phyloP scores from a whole-genome alignment of 1,139 yeast genomes.

The Scheffersomyces quercinus region DNA sequence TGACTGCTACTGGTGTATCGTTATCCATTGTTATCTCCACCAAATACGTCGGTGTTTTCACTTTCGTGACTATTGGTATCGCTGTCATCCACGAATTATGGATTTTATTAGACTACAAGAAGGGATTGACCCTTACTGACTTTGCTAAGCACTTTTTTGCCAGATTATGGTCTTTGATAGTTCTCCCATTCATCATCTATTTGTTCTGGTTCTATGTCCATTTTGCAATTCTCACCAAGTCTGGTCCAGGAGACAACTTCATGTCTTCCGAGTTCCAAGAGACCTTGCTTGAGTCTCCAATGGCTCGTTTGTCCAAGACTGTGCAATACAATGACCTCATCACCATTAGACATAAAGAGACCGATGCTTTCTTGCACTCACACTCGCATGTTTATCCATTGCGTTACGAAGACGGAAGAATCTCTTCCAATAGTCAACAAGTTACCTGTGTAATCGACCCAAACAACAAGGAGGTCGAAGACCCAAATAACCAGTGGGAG shows the following conservation, averaged over 20 bases:
- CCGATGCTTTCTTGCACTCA: conserved; percentile 78
- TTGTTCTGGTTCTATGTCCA: conserved; percentile 94
- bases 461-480: conserved; percentile 34
- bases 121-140: conserved; percentile 62
- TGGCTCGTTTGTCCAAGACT: conserved; percentile 69
- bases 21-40: conserved; percentile 91
- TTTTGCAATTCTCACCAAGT: conserved; percentile 72
- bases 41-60: conserved; percentile 92
- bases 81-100: conserved; percentile 88
- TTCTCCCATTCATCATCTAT: conserved; percentile 80
- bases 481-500: conserved; percentile 82
- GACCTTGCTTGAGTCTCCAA: conserved; percentile 78
- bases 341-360: conserved; percentile 75
- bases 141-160: conserved; percentile 74
- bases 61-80: conserved; percentile 81
- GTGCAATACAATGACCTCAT: conserved; percentile 75
- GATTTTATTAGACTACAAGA: conserved; percentile 72
- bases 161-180: conserved; percentile 69
- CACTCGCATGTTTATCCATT: conserved; percentile 75
- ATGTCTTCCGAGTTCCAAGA: conserved; percentile 95
- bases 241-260: conserved; percentile 95
- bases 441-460: conserved; percentile 65
- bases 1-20: conserved; percentile 76
- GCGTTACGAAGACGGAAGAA: conserved; percentile 94
- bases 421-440: conserved; percentile 94